These are phyloP conservation scores for Pestalotiopsis sp. DNA, from an alignment of 2,329 filamentous ascomycete species.

Conservation along the genomic window DNA sequence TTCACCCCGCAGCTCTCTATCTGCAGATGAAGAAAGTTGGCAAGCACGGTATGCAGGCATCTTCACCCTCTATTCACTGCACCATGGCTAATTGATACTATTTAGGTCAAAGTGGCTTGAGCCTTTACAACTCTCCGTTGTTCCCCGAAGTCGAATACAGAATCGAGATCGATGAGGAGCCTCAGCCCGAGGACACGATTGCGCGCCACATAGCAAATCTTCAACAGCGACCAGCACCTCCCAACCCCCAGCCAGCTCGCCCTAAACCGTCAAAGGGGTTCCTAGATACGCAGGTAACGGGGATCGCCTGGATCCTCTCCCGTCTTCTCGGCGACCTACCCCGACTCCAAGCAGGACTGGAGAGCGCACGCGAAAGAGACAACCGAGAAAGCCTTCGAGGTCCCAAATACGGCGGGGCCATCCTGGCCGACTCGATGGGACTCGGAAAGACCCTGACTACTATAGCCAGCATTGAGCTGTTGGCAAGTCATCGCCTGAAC, in stretches of 20 bases:
- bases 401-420: neutral
- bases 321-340: slow-evolving; percentile 27
- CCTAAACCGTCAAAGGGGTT: slow-evolving; percentile 17
- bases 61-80: neutral
- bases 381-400: neutral
- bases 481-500: neutral
- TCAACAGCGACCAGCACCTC: too few relatives aligned
- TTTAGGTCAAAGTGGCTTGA: slow-evolving; percentile 16
- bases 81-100: neutral
- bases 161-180: slow-evolving; percentile 7
- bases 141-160: slow-evolving; percentile 16
- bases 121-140: slow-evolving; percentile 24
- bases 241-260: neutral
- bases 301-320: slow-evolving; percentile 29
- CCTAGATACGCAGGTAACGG: slow-evolving; percentile 27
- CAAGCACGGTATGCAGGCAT: slow-evolving; percentile 16
- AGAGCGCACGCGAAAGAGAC: neutral
- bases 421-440: slow-evolving; percentile 10
- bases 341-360: slow-evolving; percentile 6
- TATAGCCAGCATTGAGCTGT: slow-evolving; percentile 6
- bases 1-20: slow-evolving; percentile 23
- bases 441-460: slow-evolving; percentile 7
- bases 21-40: slow-evolving; percentile 24
- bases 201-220: too few relatives aligned
- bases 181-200: too few relatives aligned